phyloP scores from a whole-genome alignment of 2,329 filamentous ascomycete species.

The Colletotrichum eleusines region DNA sequence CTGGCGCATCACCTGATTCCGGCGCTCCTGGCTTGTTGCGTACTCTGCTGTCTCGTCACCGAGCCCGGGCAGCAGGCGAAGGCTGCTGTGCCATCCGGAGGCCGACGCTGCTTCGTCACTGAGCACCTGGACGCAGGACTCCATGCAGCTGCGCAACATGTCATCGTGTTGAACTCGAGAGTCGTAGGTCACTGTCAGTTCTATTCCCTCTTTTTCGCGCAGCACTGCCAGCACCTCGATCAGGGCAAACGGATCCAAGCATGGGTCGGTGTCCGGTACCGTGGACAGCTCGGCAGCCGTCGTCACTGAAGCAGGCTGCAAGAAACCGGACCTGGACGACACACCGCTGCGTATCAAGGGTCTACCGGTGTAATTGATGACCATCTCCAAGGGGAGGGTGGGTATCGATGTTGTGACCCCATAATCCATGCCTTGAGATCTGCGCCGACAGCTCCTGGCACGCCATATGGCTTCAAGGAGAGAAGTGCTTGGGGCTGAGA shows the following conservation, averaged over 20 bases:
- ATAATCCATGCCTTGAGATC: background rate
- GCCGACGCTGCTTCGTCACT: background rate
- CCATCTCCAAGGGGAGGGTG: background rate
- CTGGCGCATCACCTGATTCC: background rate
- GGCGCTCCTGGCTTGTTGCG: background rate
- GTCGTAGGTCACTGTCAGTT: background rate
- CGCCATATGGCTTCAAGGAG: background rate
- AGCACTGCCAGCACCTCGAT: background rate
- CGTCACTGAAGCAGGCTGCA: background rate
- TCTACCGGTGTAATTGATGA: background rate
- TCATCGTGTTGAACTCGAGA: background rate
- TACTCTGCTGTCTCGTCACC: background rate
- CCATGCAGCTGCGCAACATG: background rate
- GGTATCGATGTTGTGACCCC: background rate
- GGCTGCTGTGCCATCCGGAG: background rate
- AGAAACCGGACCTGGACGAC: background rate
- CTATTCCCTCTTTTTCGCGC: background rate
- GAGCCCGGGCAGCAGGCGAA: background rate
- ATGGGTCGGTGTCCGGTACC: background rate
- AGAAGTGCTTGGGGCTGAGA: background rate
- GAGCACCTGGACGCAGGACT: background rate
- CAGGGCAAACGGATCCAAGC: background rate
- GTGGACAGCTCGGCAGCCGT: background rate
- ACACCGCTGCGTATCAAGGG: background rate
- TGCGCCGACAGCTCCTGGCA: background rate